Percentiles rank a stretch among this genome's conserved stretches.
Evolutionary conservation across 2,329 filamentous ascomycete genomes (phyloP).

Genomic region (Venturia pyrina): DNA sequence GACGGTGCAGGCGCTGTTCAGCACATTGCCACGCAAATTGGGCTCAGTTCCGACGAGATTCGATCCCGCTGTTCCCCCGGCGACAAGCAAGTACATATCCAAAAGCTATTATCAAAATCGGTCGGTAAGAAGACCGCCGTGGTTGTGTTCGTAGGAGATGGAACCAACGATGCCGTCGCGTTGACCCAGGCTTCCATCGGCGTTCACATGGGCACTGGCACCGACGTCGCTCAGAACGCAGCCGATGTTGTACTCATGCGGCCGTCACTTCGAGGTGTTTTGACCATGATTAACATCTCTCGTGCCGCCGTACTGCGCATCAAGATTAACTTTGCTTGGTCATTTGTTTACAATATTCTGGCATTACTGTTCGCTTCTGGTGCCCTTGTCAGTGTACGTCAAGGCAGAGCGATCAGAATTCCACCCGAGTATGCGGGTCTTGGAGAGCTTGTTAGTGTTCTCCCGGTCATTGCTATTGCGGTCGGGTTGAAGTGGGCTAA

Average conservation of each 20-base stretch:
- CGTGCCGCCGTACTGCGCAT: conserved; percentile 30
- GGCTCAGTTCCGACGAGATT: conserved; percentile 30
- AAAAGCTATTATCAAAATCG: conserved; percentile 16
- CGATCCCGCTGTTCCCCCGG: conserved; percentile 39
- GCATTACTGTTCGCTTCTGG: conserved; percentile 59
- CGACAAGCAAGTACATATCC: conserved; percentile 46
- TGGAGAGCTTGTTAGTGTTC: conserved; percentile 63
- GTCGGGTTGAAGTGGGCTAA: background rate
- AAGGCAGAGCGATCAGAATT: conserved; percentile 38
- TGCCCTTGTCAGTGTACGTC: conserved; percentile 41
- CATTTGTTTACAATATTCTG: conserved; percentile 58
- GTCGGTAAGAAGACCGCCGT: conserved; percentile 17
- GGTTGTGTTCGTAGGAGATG: conserved; percentile 65
- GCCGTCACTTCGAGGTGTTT: conserved; percentile 44
- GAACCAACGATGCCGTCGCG: conserved; percentile 68
- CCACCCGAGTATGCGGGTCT: conserved; percentile 56
- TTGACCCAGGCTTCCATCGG: conserved; percentile 62
- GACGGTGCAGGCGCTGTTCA: conserved; percentile 42
- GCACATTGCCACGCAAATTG: conserved; percentile 20
- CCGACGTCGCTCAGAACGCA: conserved; percentile 55
- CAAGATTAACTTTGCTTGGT: conserved; percentile 61
- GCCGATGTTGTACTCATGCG: conserved; percentile 61
- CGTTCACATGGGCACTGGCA: conserved; percentile 51
- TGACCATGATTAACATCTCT: conserved; percentile 47
- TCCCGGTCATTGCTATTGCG: conserved; percentile 56